Evolutionary conservation across 208 protist species (phyloP).

Genomic region (Leishmania turanica): DNA sequence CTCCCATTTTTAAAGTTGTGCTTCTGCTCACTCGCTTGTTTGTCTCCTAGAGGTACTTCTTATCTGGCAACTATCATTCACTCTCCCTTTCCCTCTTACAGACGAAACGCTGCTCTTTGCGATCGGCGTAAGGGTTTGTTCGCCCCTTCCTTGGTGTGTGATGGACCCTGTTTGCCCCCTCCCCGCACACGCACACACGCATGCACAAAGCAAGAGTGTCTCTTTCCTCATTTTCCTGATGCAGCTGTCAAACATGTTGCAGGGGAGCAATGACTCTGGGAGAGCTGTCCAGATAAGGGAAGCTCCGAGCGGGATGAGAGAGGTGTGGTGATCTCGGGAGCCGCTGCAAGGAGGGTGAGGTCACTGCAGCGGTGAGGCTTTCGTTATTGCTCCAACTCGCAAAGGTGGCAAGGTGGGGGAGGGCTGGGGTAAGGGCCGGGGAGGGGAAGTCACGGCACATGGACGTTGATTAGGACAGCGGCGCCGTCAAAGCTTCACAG

Average conservation of each 20-base stretch:
- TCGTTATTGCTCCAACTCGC: neutral
- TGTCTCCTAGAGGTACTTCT: neutral
- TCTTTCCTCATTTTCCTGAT: neutral
- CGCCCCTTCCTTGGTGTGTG: too few species aligned
- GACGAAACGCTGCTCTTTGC: neutral
- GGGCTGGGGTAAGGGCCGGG: neutral
- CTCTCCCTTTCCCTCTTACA: neutral
- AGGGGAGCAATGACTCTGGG: neutral
- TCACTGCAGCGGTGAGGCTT: neutral
- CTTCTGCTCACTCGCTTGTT: neutral
- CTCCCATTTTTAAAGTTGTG: neutral
- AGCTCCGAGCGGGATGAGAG: neutral
- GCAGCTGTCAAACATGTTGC: neutral
- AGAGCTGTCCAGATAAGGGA: neutral
- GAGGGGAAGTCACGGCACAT: neutral
- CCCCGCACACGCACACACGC: neutral
- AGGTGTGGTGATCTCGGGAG: neutral
- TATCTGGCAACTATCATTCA: neutral
- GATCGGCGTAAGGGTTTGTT: neutral
- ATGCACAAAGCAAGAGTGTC: too few species aligned
- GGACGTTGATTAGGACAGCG: neutral
- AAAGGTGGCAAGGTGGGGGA: neutral
- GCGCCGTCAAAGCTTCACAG: neutral
- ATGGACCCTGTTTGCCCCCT: neutral
- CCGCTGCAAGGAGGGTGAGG: neutral